Base-by-base conservation (phyloP, 805 yeast genomes). In the Blastobotrys attinorum region DNA sequence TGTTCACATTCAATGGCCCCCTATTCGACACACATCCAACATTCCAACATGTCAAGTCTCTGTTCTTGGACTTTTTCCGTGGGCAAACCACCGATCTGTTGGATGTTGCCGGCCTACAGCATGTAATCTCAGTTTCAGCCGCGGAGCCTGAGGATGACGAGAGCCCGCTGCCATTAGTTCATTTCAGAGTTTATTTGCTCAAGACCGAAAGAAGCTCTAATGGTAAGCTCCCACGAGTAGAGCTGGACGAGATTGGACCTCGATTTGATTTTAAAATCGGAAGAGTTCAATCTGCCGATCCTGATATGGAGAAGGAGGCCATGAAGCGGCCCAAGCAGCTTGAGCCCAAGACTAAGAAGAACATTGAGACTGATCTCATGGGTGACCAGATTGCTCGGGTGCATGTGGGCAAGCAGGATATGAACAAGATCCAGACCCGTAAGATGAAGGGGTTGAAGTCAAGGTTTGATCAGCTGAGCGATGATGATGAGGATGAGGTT, bases 401-500 rank as follows among this genome's bases (percentile, higher is more conserved):
- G 58, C 98, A 92, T 63, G 83, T 92, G 66, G 97, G 96, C 67
- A 81, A 81, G 64, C 98, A 92, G 72, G 97, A 92, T 63, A 72
- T 92, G 63, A 73, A 76, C 60, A 81, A 81, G 64, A 65, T 92
- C 62, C 98, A 92, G 69, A 90, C 98, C 4, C 79, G 98, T 69
- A 92, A 92, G 79, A 87, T 92, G 96, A 92, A 92, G 75, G 98
- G 98, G 63, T 73, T 92, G 60, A 92, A 92, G 70, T 73, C 84
- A 44, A 78, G 76, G 62, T 89, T 74, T 56, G 96, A 89, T 62
- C 96, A 86, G 66, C 67, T 64, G 34, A 81, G 73, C 41, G 79
- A 70, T 37, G 76, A 69, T 2, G 76, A 68, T 22, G 58, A 60
- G 3, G 69, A 66, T 35, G 72, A 62, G 7, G 34, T 40, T 15